Evolutionary conservation across 495 filamentous ascomycete genomes (phyloP), one percentile per base, ranked within the genome.

Genomic region (Hypoxylon subgilvum): DNA sequence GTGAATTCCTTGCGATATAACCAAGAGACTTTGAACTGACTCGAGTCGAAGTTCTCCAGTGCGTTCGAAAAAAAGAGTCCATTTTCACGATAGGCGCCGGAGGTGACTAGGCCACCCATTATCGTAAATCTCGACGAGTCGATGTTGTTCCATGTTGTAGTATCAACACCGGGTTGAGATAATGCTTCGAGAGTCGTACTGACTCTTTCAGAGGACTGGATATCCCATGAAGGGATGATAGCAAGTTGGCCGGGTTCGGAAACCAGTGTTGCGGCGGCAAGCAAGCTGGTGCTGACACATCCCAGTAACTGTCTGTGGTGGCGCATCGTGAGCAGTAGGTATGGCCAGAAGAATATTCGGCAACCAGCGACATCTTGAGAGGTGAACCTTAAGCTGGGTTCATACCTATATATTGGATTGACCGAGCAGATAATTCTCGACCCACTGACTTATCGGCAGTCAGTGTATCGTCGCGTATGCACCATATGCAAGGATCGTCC

Each of bases 11-110:
- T 66, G n/a, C 84, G 79, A 57, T 86, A 87, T 6, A 86, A 57
- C 84, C 84, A 88, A 0, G 85, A 81, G 1, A 78, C 74, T 2
- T 67, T 52, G 58, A 86, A 88, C 42, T 74, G 73, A 1, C 72
- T 63, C 6, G 65, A 57, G 18, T 80, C 76, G 30, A 81, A 67
- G 1, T 52, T 66, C 36, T 74, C 61, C 35, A 85, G 75, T 44
- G 81, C 81, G 16, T 83, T 68, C 0, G 84, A 86, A 61, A 75
- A 86, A 66, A 85, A 87, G 0, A 87, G 60, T 0, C 81, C 67
- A 0, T 72, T 69, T 30, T 87, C 83, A 25, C 76, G 78, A 70
- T 83, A 86, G 3, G 82, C 71, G 2, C 76, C 76, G 13, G 72
- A 76, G 16, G 79, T 68, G 17, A 87, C 62, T 3, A 88, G 74